Conservation (phyloP, 257 asterid species). For the Scutellaria barbata region DNA sequence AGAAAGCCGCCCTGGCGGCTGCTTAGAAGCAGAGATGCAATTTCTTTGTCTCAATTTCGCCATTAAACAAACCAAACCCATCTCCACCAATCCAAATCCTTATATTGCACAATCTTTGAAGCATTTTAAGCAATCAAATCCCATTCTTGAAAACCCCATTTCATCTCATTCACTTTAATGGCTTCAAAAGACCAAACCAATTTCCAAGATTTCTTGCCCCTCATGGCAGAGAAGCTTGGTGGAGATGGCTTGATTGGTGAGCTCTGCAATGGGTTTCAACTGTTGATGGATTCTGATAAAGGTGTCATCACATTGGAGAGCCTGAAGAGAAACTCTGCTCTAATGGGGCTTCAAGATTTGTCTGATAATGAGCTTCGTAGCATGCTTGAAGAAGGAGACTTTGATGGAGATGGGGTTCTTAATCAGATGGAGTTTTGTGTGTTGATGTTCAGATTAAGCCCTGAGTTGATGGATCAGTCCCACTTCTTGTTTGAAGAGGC, state of each 20-base stretch:
- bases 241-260: constrained; percentile 57
- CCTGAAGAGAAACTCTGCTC: constrained; percentile 45
- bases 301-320: constrained; percentile 59
- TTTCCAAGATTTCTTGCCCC: constrained; percentile 58
- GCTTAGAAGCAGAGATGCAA: no score
- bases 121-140: no score
- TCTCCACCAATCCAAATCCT: no score
- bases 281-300: constrained; percentile 48
- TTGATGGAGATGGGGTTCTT: constrained; percentile 65
- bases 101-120: no score
- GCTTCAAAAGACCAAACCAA: constrained; percentile 39
- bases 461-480: constrained; percentile 61
- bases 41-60: no score
- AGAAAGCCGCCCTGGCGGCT: no score
- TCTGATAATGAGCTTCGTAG: constrained; percentile 46
- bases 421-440: constrained; percentile 68
- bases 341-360: constrained; percentile 46
- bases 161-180: constrained; percentile 19
- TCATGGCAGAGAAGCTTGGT: constrained; percentile 61
- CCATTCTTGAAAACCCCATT: background rate
- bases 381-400: constrained; percentile 56
- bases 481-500: constrained; percentile 52
- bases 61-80: no score
- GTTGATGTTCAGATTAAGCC: constrained; percentile 62
- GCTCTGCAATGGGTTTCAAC: constrained; percentile 51